A percentile compares a stretch with the other conserved stretches of the same genome.
phyloP scores from a whole-genome alignment of 176 grass and related monocot genomes.

The Aegilops bicornis region DNA sequence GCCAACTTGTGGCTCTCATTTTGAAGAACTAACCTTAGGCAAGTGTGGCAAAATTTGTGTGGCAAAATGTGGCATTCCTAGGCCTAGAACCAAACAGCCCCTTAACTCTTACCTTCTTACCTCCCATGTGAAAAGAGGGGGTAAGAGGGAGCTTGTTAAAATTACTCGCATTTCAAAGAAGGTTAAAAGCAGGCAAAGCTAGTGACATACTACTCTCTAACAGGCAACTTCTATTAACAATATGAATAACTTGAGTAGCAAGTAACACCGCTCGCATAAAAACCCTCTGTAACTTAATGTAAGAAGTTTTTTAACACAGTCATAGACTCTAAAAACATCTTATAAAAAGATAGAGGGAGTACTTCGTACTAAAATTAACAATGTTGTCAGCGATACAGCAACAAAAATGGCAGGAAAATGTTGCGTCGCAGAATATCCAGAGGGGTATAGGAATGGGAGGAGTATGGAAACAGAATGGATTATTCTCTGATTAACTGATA shows the following conservation, averaged over 20 bases:
- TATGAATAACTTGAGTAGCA: neutral
- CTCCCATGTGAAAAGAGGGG: too few relatives aligned
- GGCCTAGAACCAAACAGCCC: too few relatives aligned
- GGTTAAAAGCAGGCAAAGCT: neutral
- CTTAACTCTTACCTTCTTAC: too few relatives aligned
- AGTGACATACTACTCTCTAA: neutral
- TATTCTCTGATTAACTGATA: slow-evolving; percentile 5
- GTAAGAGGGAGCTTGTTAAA: too few relatives aligned
- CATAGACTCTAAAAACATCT: too few relatives aligned
- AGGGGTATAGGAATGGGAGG: neutral
- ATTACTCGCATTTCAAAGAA: neutral
- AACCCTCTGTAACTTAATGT: neutral
- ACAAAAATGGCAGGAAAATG: neutral
- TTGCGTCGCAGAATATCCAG: neutral
- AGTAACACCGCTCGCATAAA: neutral
- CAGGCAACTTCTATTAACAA: neutral
- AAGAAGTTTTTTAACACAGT: too few relatives aligned
- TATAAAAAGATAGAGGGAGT: too few relatives aligned
- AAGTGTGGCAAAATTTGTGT: too few relatives aligned
- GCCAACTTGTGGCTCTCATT: too few relatives aligned
- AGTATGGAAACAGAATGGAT: neutral
- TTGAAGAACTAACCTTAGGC: too few relatives aligned
- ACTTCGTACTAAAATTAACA: neutral
- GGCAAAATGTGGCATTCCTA: too few relatives aligned
- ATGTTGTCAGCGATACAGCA: neutral